Percentiles rank a stretch among this genome's conserved stretches.
Evolutionary conservation across 2,329 filamentous ascomycete genomes (phyloP).

Genomic region (Aspergillus unguis): DNA sequence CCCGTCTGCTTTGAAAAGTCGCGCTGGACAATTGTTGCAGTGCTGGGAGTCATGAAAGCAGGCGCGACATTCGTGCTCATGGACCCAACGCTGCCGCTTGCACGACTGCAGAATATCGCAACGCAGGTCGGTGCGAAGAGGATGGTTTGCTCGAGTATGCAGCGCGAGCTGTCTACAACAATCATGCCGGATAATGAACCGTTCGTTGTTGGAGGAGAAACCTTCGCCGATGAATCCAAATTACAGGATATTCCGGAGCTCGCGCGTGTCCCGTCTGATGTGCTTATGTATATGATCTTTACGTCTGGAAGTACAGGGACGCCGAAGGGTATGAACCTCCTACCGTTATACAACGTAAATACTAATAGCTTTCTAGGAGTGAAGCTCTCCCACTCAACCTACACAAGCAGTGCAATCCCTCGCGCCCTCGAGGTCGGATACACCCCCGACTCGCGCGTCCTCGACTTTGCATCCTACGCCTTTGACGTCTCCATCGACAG

Average conservation of each 20-base stretch:
- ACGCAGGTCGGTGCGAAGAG: constrained; percentile 27
- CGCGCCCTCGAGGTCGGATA: constrained; percentile 53
- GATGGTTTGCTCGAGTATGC: constrained; percentile 30
- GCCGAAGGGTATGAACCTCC: constrained; percentile 32
- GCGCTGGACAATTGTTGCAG: constrained; percentile 32
- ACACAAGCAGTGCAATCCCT: constrained; percentile 55
- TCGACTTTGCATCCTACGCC: constrained; percentile 57
- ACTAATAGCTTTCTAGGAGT: constrained; percentile 42
- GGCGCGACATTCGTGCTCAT: constrained; percentile 32
- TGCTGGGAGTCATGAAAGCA: constrained; percentile 33
- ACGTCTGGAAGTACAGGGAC: constrained; percentile 54
- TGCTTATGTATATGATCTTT: constrained; percentile 59
- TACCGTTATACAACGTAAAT: not conserved
- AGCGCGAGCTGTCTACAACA: constrained; percentile 24
- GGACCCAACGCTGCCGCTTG: constrained; percentile 33
- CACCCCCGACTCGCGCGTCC: constrained; percentile 54
- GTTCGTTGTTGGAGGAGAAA: constrained; percentile 27
- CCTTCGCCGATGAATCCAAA: constrained; percentile 19
- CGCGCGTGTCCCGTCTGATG: constrained; percentile 27
- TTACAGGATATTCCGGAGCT: constrained; percentile 13
- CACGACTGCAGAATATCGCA: constrained; percentile 33
- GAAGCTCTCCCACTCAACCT: constrained; percentile 58
- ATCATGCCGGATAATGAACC: constrained; percentile 32
- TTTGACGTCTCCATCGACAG: constrained; percentile 55
- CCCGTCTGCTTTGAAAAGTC: constrained; percentile 36